phyloP scores from a whole-genome alignment of 2,329 filamentous ascomycete species.

The Alternaria metachromatica region DNA sequence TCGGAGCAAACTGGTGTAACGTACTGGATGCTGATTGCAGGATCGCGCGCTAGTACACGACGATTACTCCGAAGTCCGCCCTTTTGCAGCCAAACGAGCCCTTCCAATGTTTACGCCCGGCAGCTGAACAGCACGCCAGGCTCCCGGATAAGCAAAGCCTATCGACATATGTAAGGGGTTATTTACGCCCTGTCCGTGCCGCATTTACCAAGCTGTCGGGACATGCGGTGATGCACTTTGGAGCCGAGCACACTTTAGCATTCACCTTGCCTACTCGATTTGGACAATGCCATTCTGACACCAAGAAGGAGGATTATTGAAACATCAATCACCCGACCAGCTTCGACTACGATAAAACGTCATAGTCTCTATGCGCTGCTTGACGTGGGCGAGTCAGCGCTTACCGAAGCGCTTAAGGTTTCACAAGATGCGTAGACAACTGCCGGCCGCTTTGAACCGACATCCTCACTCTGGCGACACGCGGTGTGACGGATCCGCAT shows the following conservation, averaged over 20 bases:
- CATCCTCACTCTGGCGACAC: background rate
- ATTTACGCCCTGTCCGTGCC: background rate
- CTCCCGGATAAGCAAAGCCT: background rate
- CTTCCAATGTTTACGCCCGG: background rate
- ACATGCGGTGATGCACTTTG: background rate
- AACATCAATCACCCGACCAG: background rate
- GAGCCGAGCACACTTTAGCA: background rate
- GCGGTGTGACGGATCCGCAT: slow-evolving; percentile 4
- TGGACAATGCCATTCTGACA: background rate
- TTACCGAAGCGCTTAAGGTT: slow-evolving; percentile 8
- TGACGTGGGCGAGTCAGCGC: slow-evolving; percentile 1
- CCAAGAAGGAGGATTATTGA: background rate
- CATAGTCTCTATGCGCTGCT: background rate
- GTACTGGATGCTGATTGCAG: slow-evolving; percentile 1
- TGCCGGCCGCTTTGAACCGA: background rate
- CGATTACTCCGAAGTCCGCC: slow-evolving; percentile 4
- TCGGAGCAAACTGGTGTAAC: background rate
- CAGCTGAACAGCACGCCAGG: background rate
- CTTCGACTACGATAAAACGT: background rate
- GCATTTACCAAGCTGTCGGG: background rate
- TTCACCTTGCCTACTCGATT: background rate
- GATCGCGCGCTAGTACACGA: background rate
- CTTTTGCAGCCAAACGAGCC: background rate
- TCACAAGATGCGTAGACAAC: slow-evolving; percentile 3
- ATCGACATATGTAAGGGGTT: background rate